phyloP scores from a whole-genome alignment of 257 asterid genomes.

The Cordia subcordata region DNA sequence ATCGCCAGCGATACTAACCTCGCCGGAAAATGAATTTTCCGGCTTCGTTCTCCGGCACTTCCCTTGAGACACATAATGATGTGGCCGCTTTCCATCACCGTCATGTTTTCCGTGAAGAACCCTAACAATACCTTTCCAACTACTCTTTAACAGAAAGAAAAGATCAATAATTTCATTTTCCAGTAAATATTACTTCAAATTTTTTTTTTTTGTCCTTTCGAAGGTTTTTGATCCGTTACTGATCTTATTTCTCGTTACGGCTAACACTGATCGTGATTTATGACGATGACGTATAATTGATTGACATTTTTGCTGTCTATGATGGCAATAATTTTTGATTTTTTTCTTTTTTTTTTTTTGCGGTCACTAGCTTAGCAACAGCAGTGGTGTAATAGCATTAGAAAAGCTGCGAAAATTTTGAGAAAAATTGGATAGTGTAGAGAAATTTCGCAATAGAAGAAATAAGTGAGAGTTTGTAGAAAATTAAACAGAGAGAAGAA shows the following conservation, averaged over 20 bases:
- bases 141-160: conserved; percentile 1
- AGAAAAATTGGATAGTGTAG: conserved; percentile 5
- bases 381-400: neutral
- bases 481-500: conserved; percentile 11
- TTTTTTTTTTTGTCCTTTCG: neutral
- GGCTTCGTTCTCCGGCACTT: conserved; percentile 2
- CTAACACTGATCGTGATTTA: neutral
- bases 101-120: conserved; percentile 67
- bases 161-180: neutral
- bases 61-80: conserved; percentile 9
- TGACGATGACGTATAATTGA: too few relatives aligned
- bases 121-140: conserved; percentile 17
- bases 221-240: neutral
- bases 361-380: conserved; percentile 5
- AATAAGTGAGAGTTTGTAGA: conserved; percentile 6
- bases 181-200: conserved; percentile 8
- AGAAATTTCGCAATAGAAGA: neutral
- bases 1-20: conserved; percentile 23
- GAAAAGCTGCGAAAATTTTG: neutral
- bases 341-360: conserved; percentile 13
- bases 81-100: conserved; percentile 50
- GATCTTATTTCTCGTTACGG: neutral
- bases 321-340: conserved; percentile 10
- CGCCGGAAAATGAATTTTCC: conserved; percentile 58
- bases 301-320: neutral